Evolutionary conservation across 371 early-diverging fungal genomes (phyloP), one percentile per base, ranked within the genome.

Genomic region (Mucor sp.): DNA sequence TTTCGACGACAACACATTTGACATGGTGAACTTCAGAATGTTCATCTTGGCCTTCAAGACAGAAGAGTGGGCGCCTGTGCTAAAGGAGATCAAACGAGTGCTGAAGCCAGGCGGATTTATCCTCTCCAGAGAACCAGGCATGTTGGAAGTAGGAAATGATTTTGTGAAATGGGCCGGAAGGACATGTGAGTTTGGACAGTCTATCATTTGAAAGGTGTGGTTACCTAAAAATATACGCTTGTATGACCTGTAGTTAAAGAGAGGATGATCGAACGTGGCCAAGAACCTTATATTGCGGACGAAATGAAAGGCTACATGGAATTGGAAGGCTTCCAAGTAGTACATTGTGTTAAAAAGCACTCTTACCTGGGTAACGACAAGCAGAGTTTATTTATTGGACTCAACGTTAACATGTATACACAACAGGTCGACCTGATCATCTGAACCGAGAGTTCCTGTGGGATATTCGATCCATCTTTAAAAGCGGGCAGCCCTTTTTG

Each of bases 81-180:
- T 86, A 12, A 76, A 76, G 47, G 88, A 89, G 65, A 70, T 87
- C 11, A 61, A 72, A 17, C 84, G 85, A 14, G 82, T 87, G 0
- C 66, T 83, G 7, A 87, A 87, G 66, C 85, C 87, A 6, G 88
- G 86, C 27, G 89, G 89, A 3, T 80, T 72, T 41, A 66, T 89
- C n/a, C 78, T 85, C 59, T 76, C 82, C 33, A 79, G 77, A 28
- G 89, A 89, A 61, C 35, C 69, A 12, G 67, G 81, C 11, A 77
- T 78, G 77, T 30, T 81, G 75, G 69, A 72, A 28, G 44, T 62
- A 12, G 78, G 78, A 21, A 76, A 69, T 41, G 73, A 72, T 4
- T 78, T 78, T 72, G 67, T 75, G 0, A 59, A 30, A 27, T 75
- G 75, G 66, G 78, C 71, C 11, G 78, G 74, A 47, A 57, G 32